Conservation (phyloP, 108 stramenopile species). For the Epipyxis sp. region DNA sequence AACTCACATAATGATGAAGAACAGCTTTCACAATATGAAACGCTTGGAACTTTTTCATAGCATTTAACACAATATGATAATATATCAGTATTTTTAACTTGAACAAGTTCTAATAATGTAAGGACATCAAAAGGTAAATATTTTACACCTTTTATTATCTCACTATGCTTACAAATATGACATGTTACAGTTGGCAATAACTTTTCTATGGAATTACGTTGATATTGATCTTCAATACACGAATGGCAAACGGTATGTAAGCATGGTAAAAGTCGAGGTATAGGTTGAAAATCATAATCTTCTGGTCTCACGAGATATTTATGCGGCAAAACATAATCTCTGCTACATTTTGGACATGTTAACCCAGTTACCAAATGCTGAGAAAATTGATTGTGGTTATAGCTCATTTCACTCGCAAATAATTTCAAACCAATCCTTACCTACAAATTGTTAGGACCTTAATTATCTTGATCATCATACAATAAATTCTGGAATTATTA, state of each 20-base stretch:
- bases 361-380: background rate
- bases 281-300: background rate
- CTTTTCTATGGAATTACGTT: too few relatives aligned
- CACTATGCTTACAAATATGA: background rate
- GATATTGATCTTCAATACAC: background rate
- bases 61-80: background rate
- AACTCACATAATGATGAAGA: slow-evolving; percentile 7
- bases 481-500: too few relatives aligned
- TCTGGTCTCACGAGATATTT: background rate
- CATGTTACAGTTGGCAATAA: background rate
- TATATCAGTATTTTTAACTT: background rate
- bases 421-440: too few relatives aligned
- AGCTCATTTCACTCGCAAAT: too few relatives aligned
- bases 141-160: background rate
- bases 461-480: too few relatives aligned
- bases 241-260: slow-evolving; percentile 5
- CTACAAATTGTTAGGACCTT: too few relatives aligned
- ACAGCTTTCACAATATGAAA: background rate
- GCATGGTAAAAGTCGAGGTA: slow-evolving; percentile 9
- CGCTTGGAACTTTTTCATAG: background rate
- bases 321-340: background rate
- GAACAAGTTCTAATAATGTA: background rate
- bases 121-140: background rate
- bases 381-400: too few relatives aligned
- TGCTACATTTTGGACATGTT: background rate